Base-by-base conservation (phyloP, 148 eudicot genomes). In the Dysphania ambrosioides region DNA sequence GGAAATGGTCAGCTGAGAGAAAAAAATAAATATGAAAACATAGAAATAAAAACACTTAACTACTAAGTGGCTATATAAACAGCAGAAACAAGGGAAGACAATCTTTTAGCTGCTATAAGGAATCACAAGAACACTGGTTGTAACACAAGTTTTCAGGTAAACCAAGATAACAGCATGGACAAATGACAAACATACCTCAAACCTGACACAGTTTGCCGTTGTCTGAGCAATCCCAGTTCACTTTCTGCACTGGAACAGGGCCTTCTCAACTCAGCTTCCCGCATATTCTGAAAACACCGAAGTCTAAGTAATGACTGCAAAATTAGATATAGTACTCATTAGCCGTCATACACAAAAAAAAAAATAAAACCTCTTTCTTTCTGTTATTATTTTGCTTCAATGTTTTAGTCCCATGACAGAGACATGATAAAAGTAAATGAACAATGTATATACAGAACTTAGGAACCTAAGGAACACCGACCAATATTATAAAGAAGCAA, bases 151-250 rank as follows among this genome's bases (percentile, higher is more conserved):
- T 47, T 32, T 18, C 38, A 34, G 24, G 6, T 47, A 18, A n/a
- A n/a, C n/a, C n/a, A n/a, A n/a, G 49, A 30, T 19, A 67, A 31
- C n/a, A 75, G 24, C 11, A 64, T 26, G 1, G 7, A 40, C 19
- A 63, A 35, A 60, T 42, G 47, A 73, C 32, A 51, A 32, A 53
- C 6, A 56, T 84, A 91, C 98, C 98, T 89, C 79, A 94, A 82
- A 78, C 81, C 87, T 60, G 98, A 85, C 31, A 94, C 97, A 44
- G 96, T 82, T 32, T 83, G 89, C 38, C 86, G 82, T 79, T 88
- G 90, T 79, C 89, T 86, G 47, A 90, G 79, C 68, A 92, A 82
- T 44, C 97, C 96, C 71, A 94, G 71, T 77, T 91, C 98, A 83
- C 86, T 87, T 73, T 84, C 92, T 40, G 92, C 87, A 49, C 75